Evolutionary conservation across 2,329 filamentous ascomycete species (phyloP).

Genomic region (Gremmenia infestans): DNA sequence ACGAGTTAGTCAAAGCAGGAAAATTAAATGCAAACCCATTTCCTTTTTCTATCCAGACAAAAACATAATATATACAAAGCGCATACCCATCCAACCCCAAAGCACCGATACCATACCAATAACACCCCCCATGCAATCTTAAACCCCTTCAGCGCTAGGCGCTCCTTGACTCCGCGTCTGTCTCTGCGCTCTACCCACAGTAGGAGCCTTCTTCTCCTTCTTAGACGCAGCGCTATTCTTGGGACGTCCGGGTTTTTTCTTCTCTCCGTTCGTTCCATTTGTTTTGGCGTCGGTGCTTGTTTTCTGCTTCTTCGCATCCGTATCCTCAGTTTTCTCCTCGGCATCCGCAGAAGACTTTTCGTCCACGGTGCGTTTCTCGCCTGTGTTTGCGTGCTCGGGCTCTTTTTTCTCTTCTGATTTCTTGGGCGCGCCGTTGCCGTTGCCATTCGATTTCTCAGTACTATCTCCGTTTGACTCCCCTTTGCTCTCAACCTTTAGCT

Average conservation of each 20-base stretch:
- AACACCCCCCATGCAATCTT: too few relatives aligned
- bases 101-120: too few relatives aligned
- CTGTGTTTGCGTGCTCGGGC: conserved; percentile 23
- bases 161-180: conserved; percentile 28
- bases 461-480: conserved; percentile 25
- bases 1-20: too few relatives aligned
- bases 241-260: conserved; percentile 23
- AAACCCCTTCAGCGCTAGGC: too few relatives aligned
- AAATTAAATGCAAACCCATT: too few relatives aligned
- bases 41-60: too few relatives aligned
- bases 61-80: too few relatives aligned
- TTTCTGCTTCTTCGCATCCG: conserved; percentile 13
- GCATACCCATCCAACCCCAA: too few relatives aligned
- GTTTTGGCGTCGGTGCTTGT: conserved; percentile 9
- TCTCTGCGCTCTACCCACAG: conserved; percentile 23
- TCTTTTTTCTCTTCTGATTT: conserved; percentile 29
- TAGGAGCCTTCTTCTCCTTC: conserved; percentile 28
- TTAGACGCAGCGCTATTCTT: conserved; percentile 20
- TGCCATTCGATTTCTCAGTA: neutral
- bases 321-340: conserved; percentile 11
- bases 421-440: conserved; percentile 7
- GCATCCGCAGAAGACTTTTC: conserved; percentile 17
- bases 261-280: conserved; percentile 10
- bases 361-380: conserved; percentile 26
- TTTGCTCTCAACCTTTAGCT: conserved; percentile 51